Percentiles rank a stretch among this genome's conserved stretches.
Evolutionary conservation across 164 flowering plant species (phyloP).

Genomic region (Vitis rotundifolia): DNA sequence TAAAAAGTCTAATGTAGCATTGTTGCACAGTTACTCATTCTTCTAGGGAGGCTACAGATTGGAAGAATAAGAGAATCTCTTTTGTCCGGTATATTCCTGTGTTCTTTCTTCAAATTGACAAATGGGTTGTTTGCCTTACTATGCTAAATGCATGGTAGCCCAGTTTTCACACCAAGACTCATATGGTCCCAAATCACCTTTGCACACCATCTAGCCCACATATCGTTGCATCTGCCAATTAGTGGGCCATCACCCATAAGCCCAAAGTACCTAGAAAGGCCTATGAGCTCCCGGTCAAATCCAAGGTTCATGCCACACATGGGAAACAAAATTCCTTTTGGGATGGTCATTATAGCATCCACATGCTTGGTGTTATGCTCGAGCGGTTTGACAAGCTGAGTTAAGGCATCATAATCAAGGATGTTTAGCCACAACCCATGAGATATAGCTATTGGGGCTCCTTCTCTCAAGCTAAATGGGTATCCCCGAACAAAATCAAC

Average conservation of each 20-base stretch:
- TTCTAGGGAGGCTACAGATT: conserved; percentile 36
- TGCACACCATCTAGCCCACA: not conserved
- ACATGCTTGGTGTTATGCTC: conserved; percentile 58
- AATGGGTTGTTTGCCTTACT: conserved; percentile 71
- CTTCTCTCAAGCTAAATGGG: conserved; percentile 55
- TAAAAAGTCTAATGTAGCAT: conserved; percentile 52
- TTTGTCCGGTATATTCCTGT: conserved; percentile 56
- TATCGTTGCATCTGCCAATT: no score
- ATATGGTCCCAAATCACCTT: conserved; percentile 54
- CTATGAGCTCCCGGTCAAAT: conserved; percentile 46
- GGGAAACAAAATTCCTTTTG: conserved; percentile 49
- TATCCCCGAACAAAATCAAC: conserved; percentile 51
- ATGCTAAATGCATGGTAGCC: conserved; percentile 52
- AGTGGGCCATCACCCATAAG: no score
- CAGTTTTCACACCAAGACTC: conserved; percentile 49
- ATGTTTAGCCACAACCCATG: conserved; percentile 64
- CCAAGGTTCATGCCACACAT: conserved; percentile 59
- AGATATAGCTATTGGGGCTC: conserved; percentile 49
- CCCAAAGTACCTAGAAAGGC: conserved; percentile 41
- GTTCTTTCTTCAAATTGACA: conserved; percentile 56
- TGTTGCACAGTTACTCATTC: conserved; percentile 49
- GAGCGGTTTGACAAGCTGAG: conserved; percentile 63
- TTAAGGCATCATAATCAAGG: conserved; percentile 66
- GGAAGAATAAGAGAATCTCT: conserved; percentile 60
- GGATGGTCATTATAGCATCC: conserved; percentile 51